Evolutionary conservation across 768 basidiomycete species (phyloP), one percentile per base, ranked within the genome.

Genomic region (Calvatia gigantea): DNA sequence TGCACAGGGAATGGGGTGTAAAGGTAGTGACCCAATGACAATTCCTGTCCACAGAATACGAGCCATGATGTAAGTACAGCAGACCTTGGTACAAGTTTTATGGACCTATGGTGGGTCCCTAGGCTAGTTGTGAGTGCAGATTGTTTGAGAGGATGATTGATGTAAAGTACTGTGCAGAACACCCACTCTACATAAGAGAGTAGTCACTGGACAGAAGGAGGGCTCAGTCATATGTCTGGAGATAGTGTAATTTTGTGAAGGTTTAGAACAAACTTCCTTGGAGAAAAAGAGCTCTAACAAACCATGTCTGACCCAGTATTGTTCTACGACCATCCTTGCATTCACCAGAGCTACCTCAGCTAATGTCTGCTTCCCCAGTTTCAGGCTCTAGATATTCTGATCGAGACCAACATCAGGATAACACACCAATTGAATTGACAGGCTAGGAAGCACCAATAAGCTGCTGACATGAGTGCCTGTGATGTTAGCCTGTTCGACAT

Each of bases 401-500:
- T 74, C 73, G 9, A 81, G 79, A 60, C 89, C 85, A 2, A 85
- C 80, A 64, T 92, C 90, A 4, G 91, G n/a, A 89, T 12, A 92
- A 68, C 1, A 91, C 84, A 1, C 91, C 91, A 17, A 91, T 89
- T 0, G 86, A 87, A 64, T 94, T 94, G 2, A 83, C 87, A 1
- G 91, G 91, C 81, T 88, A 88, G 43, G 84, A 65, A 11, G 83
- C 75, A 19, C 91, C 91, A 15, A 91, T 62, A 6, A 94, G 75
- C 4, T n/a, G 85, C 69, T 1, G 89, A 78, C 87, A 94, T 91
- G 45, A 94, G 73, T 2, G 86, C 76, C 6, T n/a, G 92, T 78
- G 14, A 94, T 74, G 62, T 94, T 91, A 0, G 90, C 92, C 63
- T 94, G 92, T 56, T 89, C 89, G 3, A 94, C 78, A 59, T 94